phyloP scores from a whole-genome alignment of 106 monocot genomes.

The Vanilla planifolia region DNA sequence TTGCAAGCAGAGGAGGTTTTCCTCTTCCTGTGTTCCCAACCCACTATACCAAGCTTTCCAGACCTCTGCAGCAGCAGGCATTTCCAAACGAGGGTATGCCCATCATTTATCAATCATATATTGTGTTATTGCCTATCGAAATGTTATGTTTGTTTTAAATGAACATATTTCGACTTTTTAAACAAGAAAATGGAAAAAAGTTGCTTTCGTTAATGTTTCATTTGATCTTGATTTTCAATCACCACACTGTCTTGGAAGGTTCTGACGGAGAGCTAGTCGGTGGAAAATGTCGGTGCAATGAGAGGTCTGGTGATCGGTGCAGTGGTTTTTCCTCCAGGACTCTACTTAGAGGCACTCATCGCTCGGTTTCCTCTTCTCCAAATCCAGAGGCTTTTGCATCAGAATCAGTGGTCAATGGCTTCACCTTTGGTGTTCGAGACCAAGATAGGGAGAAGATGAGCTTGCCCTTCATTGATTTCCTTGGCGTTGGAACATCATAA shows the following conservation, averaged over 20 bases:
- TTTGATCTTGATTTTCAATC: too few species aligned
- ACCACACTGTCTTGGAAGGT: too few species aligned
- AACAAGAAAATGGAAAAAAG: not conserved
- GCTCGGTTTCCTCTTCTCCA: not conserved
- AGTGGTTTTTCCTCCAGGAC: too few species aligned
- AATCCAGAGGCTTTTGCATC: not conserved
- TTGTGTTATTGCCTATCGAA: too few species aligned
- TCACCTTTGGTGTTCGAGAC: not conserved
- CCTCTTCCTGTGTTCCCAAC: not conserved
- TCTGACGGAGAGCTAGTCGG: not conserved
- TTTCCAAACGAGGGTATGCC: too few species aligned
- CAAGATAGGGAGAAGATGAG: not conserved
- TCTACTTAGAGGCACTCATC: conserved; percentile 1
- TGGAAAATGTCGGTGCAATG: not conserved
- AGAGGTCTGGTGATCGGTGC: too few species aligned
- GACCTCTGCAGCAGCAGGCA: too few species aligned
- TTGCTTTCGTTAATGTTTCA: too few species aligned
- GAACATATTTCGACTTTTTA: not conserved
- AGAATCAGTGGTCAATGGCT: not conserved
- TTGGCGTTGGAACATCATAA: conserved; percentile 5
- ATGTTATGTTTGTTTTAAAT: conserved; percentile 2
- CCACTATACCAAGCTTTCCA: not conserved
- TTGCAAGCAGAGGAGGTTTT: not conserved
- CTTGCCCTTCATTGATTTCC: conserved; percentile 9
- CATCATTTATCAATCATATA: too few species aligned